These are phyloP conservation scores for Schizosaccharomyces versatilis DNA, from an alignment of 1,139 yeast genomes.

Conservation along the genomic window DNA sequence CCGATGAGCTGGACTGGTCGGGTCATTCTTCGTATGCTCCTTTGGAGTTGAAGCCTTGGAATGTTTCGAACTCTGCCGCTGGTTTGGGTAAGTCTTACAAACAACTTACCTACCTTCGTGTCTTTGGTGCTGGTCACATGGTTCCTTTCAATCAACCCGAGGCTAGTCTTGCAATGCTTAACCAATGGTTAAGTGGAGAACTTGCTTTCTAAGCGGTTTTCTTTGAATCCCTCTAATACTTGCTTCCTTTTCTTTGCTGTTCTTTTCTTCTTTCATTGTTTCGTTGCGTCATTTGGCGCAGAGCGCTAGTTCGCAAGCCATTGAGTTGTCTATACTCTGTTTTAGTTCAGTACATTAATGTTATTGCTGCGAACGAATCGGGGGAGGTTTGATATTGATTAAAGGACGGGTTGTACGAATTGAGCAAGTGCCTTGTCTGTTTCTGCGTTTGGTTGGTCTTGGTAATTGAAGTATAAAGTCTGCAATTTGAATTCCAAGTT, in stretches of 20 bases:
- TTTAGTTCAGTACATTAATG: no score
- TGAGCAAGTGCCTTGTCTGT: not conserved
- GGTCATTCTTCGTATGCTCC: conserved; percentile 20
- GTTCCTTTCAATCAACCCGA: conserved; percentile 63
- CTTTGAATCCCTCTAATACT: not conserved
- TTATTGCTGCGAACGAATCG: no score
- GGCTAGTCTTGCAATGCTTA: conserved; percentile 50
- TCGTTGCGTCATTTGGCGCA: no score
- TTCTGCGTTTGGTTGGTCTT: no score
- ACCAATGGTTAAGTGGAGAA: conserved; percentile 32
- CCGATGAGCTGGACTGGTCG: conserved; percentile 42
- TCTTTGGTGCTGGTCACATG: conserved; percentile 49
- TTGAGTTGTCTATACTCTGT: no score
- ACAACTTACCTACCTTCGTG: conserved; percentile 39
- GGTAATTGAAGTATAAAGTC: no score
- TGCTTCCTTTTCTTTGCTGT: not conserved
- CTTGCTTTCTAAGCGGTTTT: not conserved
- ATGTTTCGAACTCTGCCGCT: conserved; percentile 23
- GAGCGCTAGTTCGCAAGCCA: no score
- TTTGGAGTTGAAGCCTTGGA: conserved; percentile 21
- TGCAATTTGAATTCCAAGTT: not conserved
- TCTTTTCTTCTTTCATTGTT: no score
- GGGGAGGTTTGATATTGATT: no score
- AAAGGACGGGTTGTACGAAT: no score
- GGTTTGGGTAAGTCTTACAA: conserved; percentile 39